These are phyloP conservation scores for Raffaelea arxii DNA, from an alignment of 2,329 filamentous ascomycete genomes.

Conservation along the genomic window DNA sequence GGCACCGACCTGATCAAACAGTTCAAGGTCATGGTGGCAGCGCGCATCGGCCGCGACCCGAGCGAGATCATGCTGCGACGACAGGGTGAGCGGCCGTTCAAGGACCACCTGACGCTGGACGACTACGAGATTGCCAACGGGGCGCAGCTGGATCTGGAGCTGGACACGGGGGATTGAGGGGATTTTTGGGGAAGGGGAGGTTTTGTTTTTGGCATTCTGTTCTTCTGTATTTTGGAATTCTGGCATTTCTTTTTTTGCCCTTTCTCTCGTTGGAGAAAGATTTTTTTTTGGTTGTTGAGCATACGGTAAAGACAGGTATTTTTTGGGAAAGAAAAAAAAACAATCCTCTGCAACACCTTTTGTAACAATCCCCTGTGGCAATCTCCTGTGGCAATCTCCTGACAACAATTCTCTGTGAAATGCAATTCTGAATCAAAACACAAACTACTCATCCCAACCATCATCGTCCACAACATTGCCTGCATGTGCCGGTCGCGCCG, in stretches of 20 bases:
- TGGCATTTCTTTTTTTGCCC: background rate
- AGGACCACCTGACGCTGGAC: slow-evolving; percentile 76
- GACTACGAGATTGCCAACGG: slow-evolving; percentile 95
- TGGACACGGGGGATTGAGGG: slow-evolving; percentile 48
- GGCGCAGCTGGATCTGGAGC: slow-evolving; percentile 57
- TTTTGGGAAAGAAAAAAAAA: background rate
- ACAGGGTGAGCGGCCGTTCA: slow-evolving; percentile 88
- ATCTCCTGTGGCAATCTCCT: too few species aligned
- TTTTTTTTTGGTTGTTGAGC: too few species aligned
- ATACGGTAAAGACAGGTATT: background rate
- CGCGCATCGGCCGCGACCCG: slow-evolving; percentile 76
- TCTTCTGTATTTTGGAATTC: background rate
- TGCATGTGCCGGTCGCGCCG: background rate
- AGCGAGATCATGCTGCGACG: slow-evolving; percentile 88
- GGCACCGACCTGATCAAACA: slow-evolving; percentile 74
- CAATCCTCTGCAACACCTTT: background rate
- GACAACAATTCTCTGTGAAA: too few species aligned
- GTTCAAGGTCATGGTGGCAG: slow-evolving; percentile 87
- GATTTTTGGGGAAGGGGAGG: background rate
- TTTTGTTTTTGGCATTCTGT: background rate
- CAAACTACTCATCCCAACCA: background rate
- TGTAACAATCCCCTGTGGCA: too few species aligned
- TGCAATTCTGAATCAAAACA: background rate
- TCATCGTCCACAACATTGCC: background rate
- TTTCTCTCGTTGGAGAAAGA: too few species aligned